These are phyloP conservation scores for Rhexocercosporidium sp. DNA, from an alignment of 2,329 filamentous ascomycete species.

Conservation along the genomic window DNA sequence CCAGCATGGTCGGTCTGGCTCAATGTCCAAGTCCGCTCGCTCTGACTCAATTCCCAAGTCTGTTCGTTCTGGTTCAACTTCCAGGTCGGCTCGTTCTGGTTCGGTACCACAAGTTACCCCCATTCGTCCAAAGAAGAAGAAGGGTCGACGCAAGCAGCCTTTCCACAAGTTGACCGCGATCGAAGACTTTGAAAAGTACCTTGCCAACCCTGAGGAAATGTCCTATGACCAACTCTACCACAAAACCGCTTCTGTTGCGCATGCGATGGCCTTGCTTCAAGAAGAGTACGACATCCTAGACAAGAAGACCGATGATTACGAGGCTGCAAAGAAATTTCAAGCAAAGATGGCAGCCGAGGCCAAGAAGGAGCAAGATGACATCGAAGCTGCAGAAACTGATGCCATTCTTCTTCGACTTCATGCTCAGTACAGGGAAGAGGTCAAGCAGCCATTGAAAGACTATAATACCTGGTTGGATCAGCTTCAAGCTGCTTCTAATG, in stretches of 20 bases:
- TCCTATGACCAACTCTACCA: conserved; percentile 37
- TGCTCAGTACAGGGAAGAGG: not conserved
- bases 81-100: not conserved
- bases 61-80: not conserved
- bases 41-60: not conserved
- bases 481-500: not conserved
- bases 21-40: not conserved
- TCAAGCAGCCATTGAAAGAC: conserved; percentile 11
- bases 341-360: conserved; percentile 24
- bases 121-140: not conserved
- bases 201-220: conserved; percentile 34
- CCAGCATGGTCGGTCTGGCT: not conserved
- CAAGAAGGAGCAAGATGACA: conserved; percentile 21
- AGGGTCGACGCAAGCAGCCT: not conserved
- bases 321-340: conserved; percentile 29
- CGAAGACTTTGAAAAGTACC: conserved; percentile 35
- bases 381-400: conserved; percentile 15
- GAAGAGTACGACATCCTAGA: conserved; percentile 37
- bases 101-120: not conserved
- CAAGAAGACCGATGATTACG: conserved; percentile 34
- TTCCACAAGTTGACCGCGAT: conserved; percentile 37
- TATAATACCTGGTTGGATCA: conserved; percentile 12
- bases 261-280: conserved; percentile 33
- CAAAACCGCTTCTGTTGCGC: conserved; percentile 29
- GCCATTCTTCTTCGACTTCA: conserved; percentile 9